Evolutionary conservation across 2,329 filamentous ascomycete species (phyloP).

Genomic region (Ophiostoma tasmaniense): DNA sequence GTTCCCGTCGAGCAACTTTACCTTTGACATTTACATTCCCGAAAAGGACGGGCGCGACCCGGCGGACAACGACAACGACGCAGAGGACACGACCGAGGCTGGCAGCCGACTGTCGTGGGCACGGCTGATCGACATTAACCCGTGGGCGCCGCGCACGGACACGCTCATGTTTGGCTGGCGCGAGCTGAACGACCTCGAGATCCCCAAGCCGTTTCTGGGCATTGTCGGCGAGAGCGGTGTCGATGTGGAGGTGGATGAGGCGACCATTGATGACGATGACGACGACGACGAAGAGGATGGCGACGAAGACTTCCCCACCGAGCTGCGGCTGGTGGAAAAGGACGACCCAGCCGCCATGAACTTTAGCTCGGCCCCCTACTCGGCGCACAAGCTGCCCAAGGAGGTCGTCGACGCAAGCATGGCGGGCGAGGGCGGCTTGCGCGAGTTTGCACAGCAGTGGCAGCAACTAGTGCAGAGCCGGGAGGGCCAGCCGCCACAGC

Average conservation of each 20-base stretch:
- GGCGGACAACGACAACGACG: constrained; percentile 30
- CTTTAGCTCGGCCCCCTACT: constrained; percentile 79
- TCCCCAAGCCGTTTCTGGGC: constrained; percentile 50
- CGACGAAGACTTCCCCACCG: constrained; percentile 56
- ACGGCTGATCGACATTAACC: constrained; percentile 88
- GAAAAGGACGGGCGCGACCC: constrained; percentile 38
- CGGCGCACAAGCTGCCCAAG: constrained; percentile 87
- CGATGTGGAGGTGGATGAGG: constrained; percentile 27
- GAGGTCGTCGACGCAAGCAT: constrained; percentile 73
- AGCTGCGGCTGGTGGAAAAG: constrained; percentile 72
- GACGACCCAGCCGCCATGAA: constrained; percentile 80
- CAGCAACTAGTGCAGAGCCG: constrained; percentile 40
- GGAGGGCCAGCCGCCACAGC: neutral
- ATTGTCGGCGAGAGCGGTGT: constrained; percentile 26
- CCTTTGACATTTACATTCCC: constrained; percentile 89
- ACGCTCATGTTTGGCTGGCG: constrained; percentile 82
- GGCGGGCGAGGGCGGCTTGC: constrained; percentile 64
- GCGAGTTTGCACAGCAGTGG: constrained; percentile 73
- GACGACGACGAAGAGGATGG: constrained; percentile 33
- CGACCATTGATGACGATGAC: constrained; percentile 29
- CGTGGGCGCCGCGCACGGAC: constrained; percentile 86
- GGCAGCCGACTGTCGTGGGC: constrained; percentile 57
- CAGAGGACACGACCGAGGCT: constrained; percentile 33
- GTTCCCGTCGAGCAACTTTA: constrained; percentile 77
- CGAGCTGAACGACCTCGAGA: constrained; percentile 68